These are phyloP conservation scores for Plantago major DNA, from an alignment of 257 asterid genomes.

Conservation along the genomic window DNA sequence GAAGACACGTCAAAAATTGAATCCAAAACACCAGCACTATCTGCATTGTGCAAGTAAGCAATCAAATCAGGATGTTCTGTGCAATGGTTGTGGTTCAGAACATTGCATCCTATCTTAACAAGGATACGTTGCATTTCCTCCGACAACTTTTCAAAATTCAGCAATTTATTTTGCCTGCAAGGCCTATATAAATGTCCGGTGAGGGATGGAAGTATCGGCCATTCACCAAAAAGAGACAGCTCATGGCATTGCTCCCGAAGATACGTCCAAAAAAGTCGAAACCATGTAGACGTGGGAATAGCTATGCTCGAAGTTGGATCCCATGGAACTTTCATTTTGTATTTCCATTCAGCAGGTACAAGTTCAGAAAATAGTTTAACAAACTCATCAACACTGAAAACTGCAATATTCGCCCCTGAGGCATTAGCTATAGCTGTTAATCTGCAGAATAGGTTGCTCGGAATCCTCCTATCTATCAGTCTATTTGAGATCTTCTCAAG, in stretches of 20 bases:
- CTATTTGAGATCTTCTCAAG: constrained; percentile 59
- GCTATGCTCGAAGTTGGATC: constrained; percentile 50
- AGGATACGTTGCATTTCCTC: constrained; percentile 61
- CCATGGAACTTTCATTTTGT: constrained; percentile 60
- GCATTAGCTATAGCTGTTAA: constrained; percentile 68
- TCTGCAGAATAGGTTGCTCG: constrained; percentile 49
- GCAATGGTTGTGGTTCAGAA: constrained; percentile 52
- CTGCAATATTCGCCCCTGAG: constrained; percentile 67
- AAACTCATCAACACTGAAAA: constrained; percentile 52
- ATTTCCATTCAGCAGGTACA: constrained; percentile 81
- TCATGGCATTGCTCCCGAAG: constrained; percentile 56
- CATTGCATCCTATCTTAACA: constrained; percentile 76
- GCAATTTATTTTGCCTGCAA: constrained; percentile 51
- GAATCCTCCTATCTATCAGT: constrained; percentile 68
- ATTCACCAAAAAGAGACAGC: constrained; percentile 69
- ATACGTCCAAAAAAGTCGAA: constrained; percentile 79
- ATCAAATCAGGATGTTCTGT: constrained; percentile 65
- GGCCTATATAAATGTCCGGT: constrained; percentile 75
- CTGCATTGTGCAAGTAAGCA: constrained; percentile 60
- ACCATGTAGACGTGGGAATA: constrained; percentile 74
- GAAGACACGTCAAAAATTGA: constrained; percentile 72
- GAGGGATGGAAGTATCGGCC: constrained; percentile 89
- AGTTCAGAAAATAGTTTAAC: constrained; percentile 52
- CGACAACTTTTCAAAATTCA: constrained; percentile 54
- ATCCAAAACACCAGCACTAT: constrained; percentile 71